Conservation (phyloP, 2,329 filamentous ascomycete genomes). For the Curvularia verruculosa region DNA sequence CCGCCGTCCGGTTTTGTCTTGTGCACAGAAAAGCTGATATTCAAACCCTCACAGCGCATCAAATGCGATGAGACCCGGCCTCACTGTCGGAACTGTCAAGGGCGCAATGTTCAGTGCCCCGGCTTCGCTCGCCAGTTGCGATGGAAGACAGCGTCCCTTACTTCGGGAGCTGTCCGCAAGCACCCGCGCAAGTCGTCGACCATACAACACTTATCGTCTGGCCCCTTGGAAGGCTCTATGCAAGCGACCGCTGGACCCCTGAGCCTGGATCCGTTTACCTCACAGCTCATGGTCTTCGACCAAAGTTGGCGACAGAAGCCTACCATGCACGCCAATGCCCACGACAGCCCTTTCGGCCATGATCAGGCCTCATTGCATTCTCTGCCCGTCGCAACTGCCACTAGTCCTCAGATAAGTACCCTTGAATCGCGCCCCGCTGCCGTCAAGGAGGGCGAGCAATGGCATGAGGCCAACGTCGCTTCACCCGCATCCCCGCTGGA, state of each 20-base stretch:
- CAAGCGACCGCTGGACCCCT: background rate
- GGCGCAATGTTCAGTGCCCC: background rate
- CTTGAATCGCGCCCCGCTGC: background rate
- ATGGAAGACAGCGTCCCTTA: background rate
- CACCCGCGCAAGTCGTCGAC: background rate
- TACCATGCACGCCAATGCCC: background rate
- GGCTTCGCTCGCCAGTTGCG: constrained; percentile 1
- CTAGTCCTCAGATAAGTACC: constrained; percentile 1
- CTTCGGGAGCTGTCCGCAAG: background rate
- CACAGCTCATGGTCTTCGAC: background rate
- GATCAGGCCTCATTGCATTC: background rate
- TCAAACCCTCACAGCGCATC: background rate
- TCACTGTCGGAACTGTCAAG: background rate
- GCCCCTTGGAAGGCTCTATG: background rate
- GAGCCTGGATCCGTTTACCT: background rate
- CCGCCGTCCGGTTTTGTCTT: background rate
- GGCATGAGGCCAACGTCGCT: background rate
- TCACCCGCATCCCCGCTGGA: background rate
- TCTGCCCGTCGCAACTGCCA: background rate
- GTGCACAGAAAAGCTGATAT: background rate
- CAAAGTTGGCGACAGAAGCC: background rate
- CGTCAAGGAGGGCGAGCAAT: background rate
- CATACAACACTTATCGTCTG: background rate
- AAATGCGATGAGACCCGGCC: constrained; percentile 1
- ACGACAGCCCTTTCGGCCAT: background rate